Base-by-base conservation (phyloP, 2,329 filamentous ascomycete species). In the Tympanopsis confertula region DNA sequence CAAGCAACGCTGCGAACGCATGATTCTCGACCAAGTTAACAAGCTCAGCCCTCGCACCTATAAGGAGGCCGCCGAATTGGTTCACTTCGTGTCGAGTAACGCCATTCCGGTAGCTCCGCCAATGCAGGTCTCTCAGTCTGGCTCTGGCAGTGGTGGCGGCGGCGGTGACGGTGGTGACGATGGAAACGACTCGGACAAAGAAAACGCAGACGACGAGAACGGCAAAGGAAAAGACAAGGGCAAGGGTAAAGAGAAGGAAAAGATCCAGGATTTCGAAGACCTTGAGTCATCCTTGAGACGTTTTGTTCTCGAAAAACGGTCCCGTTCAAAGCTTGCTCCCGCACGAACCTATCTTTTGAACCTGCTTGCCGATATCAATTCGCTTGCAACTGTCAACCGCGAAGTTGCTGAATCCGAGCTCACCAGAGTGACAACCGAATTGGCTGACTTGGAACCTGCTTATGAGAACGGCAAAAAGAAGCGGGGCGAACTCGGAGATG, bases 31-130 rank as follows among this genome's bases (percentile, higher is more conserved):
- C 49, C 89, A 96, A 58, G 80, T 98, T 13, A 69, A 74, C 36
- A 77, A 78, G 19, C 69, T 98, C n/a, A 96, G 89, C 52, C 91
- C 89, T 2, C 79, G 82, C 37, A 98, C 91, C 0, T 83, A 80
- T 67, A 96, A 96, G 55, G 91, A 98, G 53, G 81, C 87, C 0
- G 74, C 79, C 2, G 91, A 98, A 52, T 68, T 98, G 5, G 91
- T 98, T 3, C 91, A 98, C 55, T 98, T 98, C 48, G 91, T 98
- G 3, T 96, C 91, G 2, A 96, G 89, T 54, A 94, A 95, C 55
- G 88, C 88, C 3, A 84, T 98, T 41, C 89, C 89, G 0, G 79
- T 84, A 39, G 71, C 69, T 1, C 72, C 77, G 7, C 59, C 71
- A 1, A 10, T 17, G 12, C 68, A 73, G 29, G 70, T 69, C 26